A percentile compares a stretch with the other conserved stretches of the same genome.
Conservation (phyloP, 345 rosid species). For the Physaria fendleri region DNA sequence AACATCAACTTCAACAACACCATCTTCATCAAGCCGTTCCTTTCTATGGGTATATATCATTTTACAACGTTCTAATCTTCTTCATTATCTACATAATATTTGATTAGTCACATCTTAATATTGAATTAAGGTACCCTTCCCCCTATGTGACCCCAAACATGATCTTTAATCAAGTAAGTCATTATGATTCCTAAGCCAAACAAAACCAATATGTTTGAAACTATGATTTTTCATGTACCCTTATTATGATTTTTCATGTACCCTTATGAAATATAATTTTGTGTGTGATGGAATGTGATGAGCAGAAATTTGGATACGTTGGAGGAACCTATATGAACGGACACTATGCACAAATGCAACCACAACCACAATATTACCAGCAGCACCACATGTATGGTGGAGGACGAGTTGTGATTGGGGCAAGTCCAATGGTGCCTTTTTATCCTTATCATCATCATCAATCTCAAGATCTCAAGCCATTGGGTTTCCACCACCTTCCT, state of each 20-base stretch:
- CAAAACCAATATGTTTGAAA: background rate
- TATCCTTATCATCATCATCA: constrained; percentile 75
- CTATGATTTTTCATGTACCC: background rate
- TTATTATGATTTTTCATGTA: no score
- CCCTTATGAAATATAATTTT: background rate
- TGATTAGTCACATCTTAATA: background rate
- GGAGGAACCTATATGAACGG: constrained; percentile 77
- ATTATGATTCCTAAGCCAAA: background rate
- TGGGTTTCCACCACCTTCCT: constrained; percentile 68
- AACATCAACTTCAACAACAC: constrained; percentile 22
- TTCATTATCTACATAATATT: no score
- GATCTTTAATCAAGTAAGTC: constrained; percentile 65
- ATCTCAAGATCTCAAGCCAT: constrained; percentile 60
- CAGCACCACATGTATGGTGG: constrained; percentile 27
- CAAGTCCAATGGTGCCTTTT: constrained; percentile 72
- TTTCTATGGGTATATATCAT: constrained; percentile 62
- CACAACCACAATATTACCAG: constrained; percentile 25
- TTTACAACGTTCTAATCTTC: no score
- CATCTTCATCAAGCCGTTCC: constrained; percentile 59
- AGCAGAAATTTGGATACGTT: constrained; percentile 60
- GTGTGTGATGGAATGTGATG: background rate
- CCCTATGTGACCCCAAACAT: constrained; percentile 56
- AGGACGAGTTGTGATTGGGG: constrained; percentile 62
- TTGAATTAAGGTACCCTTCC: constrained; percentile 55
- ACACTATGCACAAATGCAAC: constrained; percentile 39